Percentiles rank a stretch among this genome's conserved stretches.
phyloP scores from a whole-genome alignment of 2,329 filamentous ascomycete species.

The Bipolaris bicolor region DNA sequence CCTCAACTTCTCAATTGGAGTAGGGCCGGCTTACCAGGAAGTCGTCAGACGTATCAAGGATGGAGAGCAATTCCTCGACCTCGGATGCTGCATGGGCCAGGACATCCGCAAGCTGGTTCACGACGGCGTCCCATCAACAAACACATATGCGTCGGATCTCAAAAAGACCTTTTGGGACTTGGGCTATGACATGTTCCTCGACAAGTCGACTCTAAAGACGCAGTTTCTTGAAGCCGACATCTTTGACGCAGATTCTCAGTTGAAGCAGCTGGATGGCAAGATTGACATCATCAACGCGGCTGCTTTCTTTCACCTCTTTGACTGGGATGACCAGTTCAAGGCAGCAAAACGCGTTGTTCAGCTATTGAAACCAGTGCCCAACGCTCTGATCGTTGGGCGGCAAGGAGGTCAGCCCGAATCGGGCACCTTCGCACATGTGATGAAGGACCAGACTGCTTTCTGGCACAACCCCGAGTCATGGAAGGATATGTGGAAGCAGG shows the following conservation, averaged over 20 bases:
- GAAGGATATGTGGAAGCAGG: constrained; percentile 48
- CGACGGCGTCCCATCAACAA: constrained; percentile 51
- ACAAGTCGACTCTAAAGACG: constrained; percentile 51
- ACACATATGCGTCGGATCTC: constrained; percentile 52
- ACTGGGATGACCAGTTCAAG: constrained; percentile 48
- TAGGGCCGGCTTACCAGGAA: constrained; percentile 37
- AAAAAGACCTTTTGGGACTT: constrained; percentile 57
- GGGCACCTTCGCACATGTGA: constrained; percentile 30
- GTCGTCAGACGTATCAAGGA: constrained; percentile 44
- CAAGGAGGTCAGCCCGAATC: constrained; percentile 45
- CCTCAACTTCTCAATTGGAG: constrained; percentile 40
- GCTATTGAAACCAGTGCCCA: constrained; percentile 43
- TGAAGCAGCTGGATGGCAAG: constrained; percentile 47
- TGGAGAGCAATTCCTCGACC: constrained; percentile 49
- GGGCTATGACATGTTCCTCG: constrained; percentile 54
- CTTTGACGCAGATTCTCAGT: constrained; percentile 35
- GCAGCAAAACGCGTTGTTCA: constrained; percentile 41
- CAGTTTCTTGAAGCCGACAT: constrained; percentile 62
- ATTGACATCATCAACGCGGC: constrained; percentile 52
- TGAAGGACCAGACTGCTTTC: constrained; percentile 34
- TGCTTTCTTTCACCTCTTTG: constrained; percentile 55
- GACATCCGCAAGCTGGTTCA: constrained; percentile 53
- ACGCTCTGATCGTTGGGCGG: constrained; percentile 49
- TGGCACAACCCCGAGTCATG: constrained; percentile 49
- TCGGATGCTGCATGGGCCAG: constrained; percentile 55